Base-by-base conservation (phyloP, 176 grass and related monocot genomes). In the Coix lacrymajobi region DNA sequence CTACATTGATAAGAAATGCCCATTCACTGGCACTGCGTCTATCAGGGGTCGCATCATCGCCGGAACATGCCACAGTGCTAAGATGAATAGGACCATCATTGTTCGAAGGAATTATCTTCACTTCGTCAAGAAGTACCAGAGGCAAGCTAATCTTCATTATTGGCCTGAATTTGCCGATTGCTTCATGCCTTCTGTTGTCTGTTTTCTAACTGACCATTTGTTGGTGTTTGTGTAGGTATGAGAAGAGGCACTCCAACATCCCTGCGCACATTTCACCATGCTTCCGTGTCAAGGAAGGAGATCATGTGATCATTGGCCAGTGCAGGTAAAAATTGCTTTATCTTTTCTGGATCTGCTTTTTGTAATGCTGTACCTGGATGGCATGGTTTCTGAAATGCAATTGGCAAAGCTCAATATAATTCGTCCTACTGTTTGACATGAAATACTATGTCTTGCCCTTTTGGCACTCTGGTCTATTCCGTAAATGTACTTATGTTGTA, bases 161-260 rank as follows among this genome's bases (percentile, higher is more conserved):
- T 24, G 17, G 2, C 31, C n/a, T 24, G 3, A 19, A 39, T 29
- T 39, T 65, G 14, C 14, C 63, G 30, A 36, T 7, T 30, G 26
- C 13, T 30, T 7, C 60, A 63, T 48, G 33, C 1, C 20, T 36
- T 62, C 65, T 22, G 13, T 1, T 71, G 6, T 4, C 16, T 77
- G 16, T 39, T 78, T 6, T 4, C 7, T 41, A 40, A 79, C 19
- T 40, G 61, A 11, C 17, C 1, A 29, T 51, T 65, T 64, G 1
- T 17, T 79, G 31, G 24, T 79, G 31, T 62, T 73, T 66, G 17
- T 20, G 16, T 63, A 86, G 84, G 67, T 79, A 79, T 17, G 84
- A 86, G 76, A 85, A 85, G 63, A 85, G 83, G 73, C 83, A 85
- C 73, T 85, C 83, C 51, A 85, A 85, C 49, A 85, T 85, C 83